Base-by-base conservation (phyloP, 345 rosid genomes). In the Melaleuca alternifolia region DNA sequence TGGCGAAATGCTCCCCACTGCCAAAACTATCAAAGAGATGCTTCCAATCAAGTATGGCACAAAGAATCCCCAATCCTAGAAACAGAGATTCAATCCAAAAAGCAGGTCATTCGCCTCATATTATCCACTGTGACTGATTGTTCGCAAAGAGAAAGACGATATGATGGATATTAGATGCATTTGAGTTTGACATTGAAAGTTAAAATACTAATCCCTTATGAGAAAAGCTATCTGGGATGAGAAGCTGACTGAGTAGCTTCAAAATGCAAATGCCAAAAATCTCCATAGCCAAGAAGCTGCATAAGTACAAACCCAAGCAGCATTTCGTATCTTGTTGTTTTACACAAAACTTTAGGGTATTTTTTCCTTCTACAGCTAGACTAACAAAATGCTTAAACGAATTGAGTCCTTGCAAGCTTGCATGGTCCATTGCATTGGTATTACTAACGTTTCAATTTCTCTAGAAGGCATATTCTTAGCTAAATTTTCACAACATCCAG, bases 41-140 rank as follows among this genome's bases (percentile, higher is more conserved):
- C 99, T 97, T 46, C 99, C 99, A 54, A 95, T 85, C 87, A 97
- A 91, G 93, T 97, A 97, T 28, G 99, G 98, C 84, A 94, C 87
- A 89, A 96, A 97, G 94, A 97, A 97, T 54, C 99, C 99, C 98
- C 99, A 97, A 85, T 97, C 99, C 99, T 96, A 89, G 84, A 88
- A 37, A n/a, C 30, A 18, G 79, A 56, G 24, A 23, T 30, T 20
- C 44, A 76, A 41, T 82, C 41, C 14, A 10, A 76, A 52, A 14
- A 54, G 83, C 87, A 65, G 20, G 54, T 50, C 24, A 48, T 62
- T 71, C 5, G 44, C 46, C 53, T 37, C 23, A 7, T 71, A 13
- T 71, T 41, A 71, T 71, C 23, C 48, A 71, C 37, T 26, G 26
- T 71, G 48, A 37, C 81, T 71, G 6, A 71, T 37, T 37, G 13